phyloP scores from a whole-genome alignment of 306 rosid species.

The Morella rubra region DNA sequence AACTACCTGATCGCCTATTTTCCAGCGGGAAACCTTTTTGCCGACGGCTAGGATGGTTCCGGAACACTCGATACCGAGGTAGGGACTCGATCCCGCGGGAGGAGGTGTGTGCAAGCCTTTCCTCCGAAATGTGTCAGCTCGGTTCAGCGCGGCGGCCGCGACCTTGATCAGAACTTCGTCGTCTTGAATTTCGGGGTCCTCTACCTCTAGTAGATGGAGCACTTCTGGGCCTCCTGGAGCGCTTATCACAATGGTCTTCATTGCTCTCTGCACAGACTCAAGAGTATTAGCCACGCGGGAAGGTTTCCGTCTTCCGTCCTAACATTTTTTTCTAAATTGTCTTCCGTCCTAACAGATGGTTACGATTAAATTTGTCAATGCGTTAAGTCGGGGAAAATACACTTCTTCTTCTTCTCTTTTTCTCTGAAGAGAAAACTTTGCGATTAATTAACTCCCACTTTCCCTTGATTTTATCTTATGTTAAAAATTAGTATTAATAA shows the following conservation, averaged over 20 bases:
- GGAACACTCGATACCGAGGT: conserved; percentile 64
- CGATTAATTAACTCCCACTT: too few species aligned
- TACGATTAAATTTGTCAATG: too few species aligned
- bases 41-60: conserved; percentile 54
- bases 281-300: too few species aligned
- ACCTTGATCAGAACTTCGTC: conserved; percentile 60
- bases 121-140: conserved; percentile 52
- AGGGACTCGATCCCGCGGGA: conserved; percentile 49
- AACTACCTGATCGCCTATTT: conserved; percentile 53
- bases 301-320: too few species aligned
- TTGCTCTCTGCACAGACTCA: too few species aligned
- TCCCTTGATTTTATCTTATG: too few species aligned
- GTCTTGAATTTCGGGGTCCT: conserved; percentile 45
- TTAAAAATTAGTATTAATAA: too few species aligned
- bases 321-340: too few species aligned
- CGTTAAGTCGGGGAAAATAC: too few species aligned
- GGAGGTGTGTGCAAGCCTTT: conserved; percentile 45
- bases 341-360: too few species aligned
- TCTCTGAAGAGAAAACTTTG: too few species aligned
- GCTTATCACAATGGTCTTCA: conserved; percentile 53
- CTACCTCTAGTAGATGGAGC: conserved; percentile 44
- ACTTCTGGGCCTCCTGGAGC: conserved; percentile 61
- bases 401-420: too few species aligned
- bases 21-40: conserved; percentile 51
- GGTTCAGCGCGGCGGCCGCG: conserved; percentile 57